Percentiles rank a stretch among this genome's conserved stretches.
phyloP scores from a whole-genome alignment of 2,329 filamentous ascomycete species.

The Fusarium burgessii region DNA sequence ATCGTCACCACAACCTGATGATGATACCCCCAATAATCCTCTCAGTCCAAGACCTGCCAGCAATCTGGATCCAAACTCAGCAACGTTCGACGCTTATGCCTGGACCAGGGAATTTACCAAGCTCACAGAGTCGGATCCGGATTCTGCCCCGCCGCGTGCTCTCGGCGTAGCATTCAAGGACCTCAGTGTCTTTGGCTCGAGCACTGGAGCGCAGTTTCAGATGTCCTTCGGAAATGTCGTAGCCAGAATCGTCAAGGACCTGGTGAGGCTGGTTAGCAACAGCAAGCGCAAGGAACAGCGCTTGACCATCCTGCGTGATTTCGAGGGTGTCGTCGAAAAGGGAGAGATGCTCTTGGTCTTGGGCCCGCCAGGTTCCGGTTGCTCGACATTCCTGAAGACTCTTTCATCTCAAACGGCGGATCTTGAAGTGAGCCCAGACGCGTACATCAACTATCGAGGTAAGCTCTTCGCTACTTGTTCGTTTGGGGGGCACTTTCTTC shows the following conservation, averaged over 20 bases:
- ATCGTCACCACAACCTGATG: not conserved
- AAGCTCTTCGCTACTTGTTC: not conserved
- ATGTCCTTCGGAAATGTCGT: conserved; percentile 41
- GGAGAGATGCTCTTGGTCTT: conserved; percentile 81
- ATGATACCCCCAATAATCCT: not conserved
- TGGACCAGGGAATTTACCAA: not conserved
- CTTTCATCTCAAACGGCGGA: not conserved
- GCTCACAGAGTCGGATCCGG: not conserved
- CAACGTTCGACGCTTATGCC: not conserved
- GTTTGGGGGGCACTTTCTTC: too few relatives aligned
- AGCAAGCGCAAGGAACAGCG: conserved; percentile 61
- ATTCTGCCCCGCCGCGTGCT: not conserved
- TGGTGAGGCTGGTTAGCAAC: conserved; percentile 52
- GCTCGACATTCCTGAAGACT: conserved; percentile 58
- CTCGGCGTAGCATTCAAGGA: conserved; percentile 33
- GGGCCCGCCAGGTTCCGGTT: conserved; percentile 75
- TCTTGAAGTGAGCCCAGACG: not conserved
- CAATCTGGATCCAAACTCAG: not conserved
- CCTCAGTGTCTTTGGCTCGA: conserved; percentile 42
- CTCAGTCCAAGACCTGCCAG: not conserved
- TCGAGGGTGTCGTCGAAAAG: conserved; percentile 72
- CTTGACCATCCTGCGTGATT: conserved; percentile 72
- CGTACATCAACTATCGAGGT: not conserved
- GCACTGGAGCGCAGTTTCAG: conserved; percentile 41
- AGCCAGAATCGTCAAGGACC: not conserved